A percentile compares a stretch with the other conserved stretches of the same genome.
phyloP scores from a whole-genome alignment of 164 flowering plant genomes.

The Umbilicus rupestris region DNA sequence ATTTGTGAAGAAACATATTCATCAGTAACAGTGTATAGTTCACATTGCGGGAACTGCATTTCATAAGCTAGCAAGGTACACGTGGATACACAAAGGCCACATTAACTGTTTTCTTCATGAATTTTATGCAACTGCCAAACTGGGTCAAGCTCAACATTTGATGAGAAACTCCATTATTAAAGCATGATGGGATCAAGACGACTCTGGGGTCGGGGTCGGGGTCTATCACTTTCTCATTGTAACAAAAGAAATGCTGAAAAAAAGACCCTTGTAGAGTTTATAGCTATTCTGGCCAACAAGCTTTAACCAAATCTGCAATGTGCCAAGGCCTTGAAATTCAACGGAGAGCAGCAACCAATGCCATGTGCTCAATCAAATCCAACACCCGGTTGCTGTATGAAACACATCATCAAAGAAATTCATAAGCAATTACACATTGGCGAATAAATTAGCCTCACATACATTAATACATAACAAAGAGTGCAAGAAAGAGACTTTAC shows the following conservation, averaged over 20 bases:
- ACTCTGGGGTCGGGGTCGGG: no score
- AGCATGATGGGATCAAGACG: no score
- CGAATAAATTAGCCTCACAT: no score
- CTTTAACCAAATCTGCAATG: background rate
- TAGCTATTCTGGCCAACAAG: background rate
- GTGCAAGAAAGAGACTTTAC: slow-evolving; percentile 24
- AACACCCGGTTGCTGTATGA: slow-evolving; percentile 59
- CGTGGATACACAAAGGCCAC: no score
- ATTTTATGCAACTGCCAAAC: no score
- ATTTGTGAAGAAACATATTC: background rate
- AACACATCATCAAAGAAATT: background rate
- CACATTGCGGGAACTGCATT: no score
- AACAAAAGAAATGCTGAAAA: background rate
- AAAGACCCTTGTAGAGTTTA: background rate
- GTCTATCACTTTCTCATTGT: background rate
- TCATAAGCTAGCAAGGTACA: no score
- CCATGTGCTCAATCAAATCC: slow-evolving; percentile 76
- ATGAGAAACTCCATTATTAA: no score
- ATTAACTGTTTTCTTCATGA: no score
- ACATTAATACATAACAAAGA: background rate
- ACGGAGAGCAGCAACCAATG: slow-evolving; percentile 41
- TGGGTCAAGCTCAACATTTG: no score
- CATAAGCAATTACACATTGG: no score
- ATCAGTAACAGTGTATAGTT: background rate
- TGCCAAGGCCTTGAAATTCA: background rate